Conservation (phyloP, 345 rosid species). For the Populus euphratica region DNA sequence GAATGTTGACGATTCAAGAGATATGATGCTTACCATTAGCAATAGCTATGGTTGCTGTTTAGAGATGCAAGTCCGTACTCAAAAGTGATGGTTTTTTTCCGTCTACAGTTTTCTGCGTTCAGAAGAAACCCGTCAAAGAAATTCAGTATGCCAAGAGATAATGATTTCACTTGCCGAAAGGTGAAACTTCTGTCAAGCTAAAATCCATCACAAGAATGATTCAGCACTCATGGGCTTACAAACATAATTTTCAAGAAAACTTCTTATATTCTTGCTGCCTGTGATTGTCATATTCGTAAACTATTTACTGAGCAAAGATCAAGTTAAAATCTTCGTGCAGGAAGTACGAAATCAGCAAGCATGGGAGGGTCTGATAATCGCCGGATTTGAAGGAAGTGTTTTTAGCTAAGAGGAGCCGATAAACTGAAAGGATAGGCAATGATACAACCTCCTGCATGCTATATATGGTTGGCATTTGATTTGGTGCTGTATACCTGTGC, state of each 20-base stretch:
- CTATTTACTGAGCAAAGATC: neutral
- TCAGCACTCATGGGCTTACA: neutral
- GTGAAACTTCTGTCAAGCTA: neutral
- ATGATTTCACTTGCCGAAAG: neutral
- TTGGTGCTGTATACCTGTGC: slow-evolving; percentile 2
- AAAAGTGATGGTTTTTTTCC: slow-evolving; percentile 67
- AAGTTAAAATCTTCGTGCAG: neutral
- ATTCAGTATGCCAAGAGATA: neutral
- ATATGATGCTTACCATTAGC: neutral
- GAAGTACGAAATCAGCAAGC: neutral
- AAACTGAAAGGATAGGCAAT: neutral
- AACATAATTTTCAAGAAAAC: neutral
- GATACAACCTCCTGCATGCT: slow-evolving; percentile 64
- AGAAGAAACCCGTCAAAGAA: neutral
- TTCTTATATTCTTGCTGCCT: neutral
- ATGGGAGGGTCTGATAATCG: neutral
- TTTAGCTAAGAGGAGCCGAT: neutral
- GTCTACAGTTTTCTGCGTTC: slow-evolving; percentile 56
- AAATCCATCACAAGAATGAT: neutral
- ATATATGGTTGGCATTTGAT: slow-evolving; percentile 53
- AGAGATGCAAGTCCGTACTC: slow-evolving; percentile 71
- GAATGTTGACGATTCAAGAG: neutral
- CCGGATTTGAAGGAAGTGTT: neutral
- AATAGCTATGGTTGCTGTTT: slow-evolving; percentile 68
- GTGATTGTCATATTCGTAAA: neutral